These are phyloP conservation scores for Monosporascus sp. DNA, from an alignment of 2,329 filamentous ascomycete genomes.

Conservation along the genomic window DNA sequence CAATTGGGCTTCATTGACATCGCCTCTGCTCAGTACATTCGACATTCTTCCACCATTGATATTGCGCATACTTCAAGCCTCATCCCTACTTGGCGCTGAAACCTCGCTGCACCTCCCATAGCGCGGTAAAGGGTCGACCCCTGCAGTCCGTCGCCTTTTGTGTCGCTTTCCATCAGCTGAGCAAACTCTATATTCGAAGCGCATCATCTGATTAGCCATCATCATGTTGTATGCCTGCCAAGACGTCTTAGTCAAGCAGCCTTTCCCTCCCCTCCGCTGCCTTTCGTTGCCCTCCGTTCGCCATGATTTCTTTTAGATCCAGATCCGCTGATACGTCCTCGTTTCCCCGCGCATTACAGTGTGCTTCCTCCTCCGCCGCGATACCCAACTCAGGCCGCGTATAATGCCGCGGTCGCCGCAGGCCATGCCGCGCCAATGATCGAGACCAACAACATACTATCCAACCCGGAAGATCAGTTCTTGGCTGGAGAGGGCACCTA, in stretches of 20 bases:
- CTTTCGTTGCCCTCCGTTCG: background rate
- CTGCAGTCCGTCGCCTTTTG: background rate
- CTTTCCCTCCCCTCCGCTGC: slow-evolving; percentile 5
- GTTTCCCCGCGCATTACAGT: slow-evolving; percentile 36
- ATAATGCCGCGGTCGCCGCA: slow-evolving; percentile 66
- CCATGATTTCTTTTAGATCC: background rate
- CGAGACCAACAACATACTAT: slow-evolving; percentile 89
- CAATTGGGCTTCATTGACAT: background rate
- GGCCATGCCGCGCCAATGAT: slow-evolving; percentile 69
- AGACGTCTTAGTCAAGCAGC: slow-evolving; percentile 2
- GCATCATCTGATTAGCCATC: slow-evolving; percentile 1
- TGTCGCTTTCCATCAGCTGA: background rate
- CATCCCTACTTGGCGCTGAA: background rate
- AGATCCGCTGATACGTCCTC: background rate
- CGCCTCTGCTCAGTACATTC: background rate
- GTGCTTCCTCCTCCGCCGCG: slow-evolving; percentile 82
- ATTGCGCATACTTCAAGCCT: background rate
- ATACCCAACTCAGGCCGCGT: slow-evolving; percentile 70
- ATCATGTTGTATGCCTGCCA: slow-evolving; percentile 23
- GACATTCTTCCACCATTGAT: background rate
- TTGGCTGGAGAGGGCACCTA: slow-evolving; percentile 95
- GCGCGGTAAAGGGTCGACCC: background rate
- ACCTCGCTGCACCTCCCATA: background rate
- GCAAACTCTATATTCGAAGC: background rate
- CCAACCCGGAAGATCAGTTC: slow-evolving; percentile 82